These are phyloP conservation scores for Stemphylium beticola DNA, from an alignment of 2,329 filamentous ascomycete species.

Conservation along the genomic window DNA sequence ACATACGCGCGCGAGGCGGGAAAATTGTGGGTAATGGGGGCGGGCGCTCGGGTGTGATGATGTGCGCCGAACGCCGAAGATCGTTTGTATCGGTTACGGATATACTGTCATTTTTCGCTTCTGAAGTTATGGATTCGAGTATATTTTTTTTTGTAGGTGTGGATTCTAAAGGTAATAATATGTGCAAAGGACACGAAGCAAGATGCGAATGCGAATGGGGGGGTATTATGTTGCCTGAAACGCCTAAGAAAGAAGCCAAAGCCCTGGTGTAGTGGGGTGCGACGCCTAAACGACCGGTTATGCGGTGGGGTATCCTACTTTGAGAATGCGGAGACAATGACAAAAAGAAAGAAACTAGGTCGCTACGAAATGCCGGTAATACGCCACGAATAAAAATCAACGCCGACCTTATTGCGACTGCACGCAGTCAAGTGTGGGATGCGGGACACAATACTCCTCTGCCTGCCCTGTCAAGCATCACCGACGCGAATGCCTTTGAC, in stretches of 20 bases:
- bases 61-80: no score
- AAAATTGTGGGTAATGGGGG: no score
- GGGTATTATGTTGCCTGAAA: not conserved
- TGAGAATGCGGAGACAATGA: not conserved
- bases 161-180: not conserved
- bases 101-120: no score
- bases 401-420: not conserved
- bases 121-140: no score
- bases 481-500: constrained; percentile 34
- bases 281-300: constrained; percentile 6
- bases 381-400: not conserved
- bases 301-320: constrained; percentile 12
- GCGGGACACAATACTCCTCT: not conserved
- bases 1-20: no score
- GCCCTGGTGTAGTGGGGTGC: not conserved
- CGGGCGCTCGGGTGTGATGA: no score
- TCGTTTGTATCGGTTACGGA: no score
- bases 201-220: not conserved
- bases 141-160: no score
- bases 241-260: not conserved
- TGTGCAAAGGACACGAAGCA: no score
- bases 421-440: not conserved
- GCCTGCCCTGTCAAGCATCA: constrained; percentile 12
- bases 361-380: not conserved
- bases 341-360: not conserved